Percentiles rank a stretch among this genome's conserved stretches.
phyloP scores from a whole-genome alignment of 805 yeast species.

The Wickerhamomyces silvicola region DNA sequence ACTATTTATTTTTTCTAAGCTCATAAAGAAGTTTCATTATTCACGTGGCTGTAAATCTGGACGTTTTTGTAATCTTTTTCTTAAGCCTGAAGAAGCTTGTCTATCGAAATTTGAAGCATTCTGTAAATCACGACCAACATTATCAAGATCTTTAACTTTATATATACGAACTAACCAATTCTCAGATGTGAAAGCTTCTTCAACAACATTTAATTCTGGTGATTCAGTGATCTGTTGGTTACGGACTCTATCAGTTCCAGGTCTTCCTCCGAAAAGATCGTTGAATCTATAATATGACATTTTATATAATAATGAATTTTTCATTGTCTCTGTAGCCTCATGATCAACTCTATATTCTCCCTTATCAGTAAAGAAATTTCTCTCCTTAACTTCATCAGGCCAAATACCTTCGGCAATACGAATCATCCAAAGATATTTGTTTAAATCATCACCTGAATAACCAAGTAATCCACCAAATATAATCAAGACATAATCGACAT shows the following conservation, averaged over 20 bases:
- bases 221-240: constrained; percentile 63
- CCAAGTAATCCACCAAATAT: constrained; percentile 94
- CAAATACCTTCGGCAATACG: constrained; percentile 98
- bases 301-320: constrained; percentile 87
- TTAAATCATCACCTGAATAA: constrained; percentile 92
- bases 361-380: constrained; percentile 70
- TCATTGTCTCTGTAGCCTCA: constrained; percentile 79
- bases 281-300: constrained; percentile 85
- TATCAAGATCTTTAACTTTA: constrained; percentile 84
- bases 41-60: constrained; percentile 44
- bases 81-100: constrained; percentile 23
- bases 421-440: constrained; percentile 98
- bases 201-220: constrained; percentile 64
- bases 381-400: constrained; percentile 96
- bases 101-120: constrained; percentile 51
- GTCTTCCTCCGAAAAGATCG: constrained; percentile 55
- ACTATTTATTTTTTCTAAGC: no score
- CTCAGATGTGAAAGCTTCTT: constrained; percentile 91
- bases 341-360: constrained; percentile 90
- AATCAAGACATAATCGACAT: constrained; percentile 89
- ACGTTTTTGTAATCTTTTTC: constrained; percentile 40
- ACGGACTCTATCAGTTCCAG: constrained; percentile 81
- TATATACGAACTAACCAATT: constrained; percentile 96
- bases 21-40: no score
- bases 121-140: constrained; percentile 71